Conservation (phyloP, 2,329 filamentous ascomycete species). For the Trichoderma lentiforme region DNA sequence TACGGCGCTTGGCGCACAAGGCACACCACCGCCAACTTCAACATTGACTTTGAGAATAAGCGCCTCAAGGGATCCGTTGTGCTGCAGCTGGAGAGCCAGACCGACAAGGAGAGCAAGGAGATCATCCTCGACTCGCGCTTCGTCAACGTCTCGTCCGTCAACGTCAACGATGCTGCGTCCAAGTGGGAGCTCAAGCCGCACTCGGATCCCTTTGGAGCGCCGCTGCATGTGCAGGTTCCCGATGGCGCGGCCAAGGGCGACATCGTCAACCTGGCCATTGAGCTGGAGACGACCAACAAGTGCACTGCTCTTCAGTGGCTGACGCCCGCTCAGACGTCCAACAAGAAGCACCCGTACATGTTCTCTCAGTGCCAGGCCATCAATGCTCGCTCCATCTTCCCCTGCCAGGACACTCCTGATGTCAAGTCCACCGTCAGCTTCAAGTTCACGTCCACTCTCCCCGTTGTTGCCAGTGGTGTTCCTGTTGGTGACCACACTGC, state of each 20-base stretch:
- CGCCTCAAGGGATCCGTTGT: constrained; percentile 72
- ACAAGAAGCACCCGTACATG: constrained; percentile 95
- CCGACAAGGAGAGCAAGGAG: constrained; percentile 67
- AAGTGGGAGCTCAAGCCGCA: constrained; percentile 69
- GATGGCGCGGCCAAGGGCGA: constrained; percentile 52
- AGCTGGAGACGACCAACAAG: constrained; percentile 75
- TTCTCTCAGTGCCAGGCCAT: constrained; percentile 98
- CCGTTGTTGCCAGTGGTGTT: constrained; percentile 89
- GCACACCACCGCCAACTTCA: constrained; percentile 78
- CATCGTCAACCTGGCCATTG: constrained; percentile 57
- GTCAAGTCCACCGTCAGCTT: constrained; percentile 95
- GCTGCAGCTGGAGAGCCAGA: constrained; percentile 73
- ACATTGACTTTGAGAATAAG: constrained; percentile 79
- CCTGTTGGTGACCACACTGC: constrained; percentile 46
- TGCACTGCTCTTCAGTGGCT: constrained; percentile 97
- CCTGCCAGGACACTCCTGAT: constrained; percentile 95
- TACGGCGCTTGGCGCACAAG: constrained; percentile 83
- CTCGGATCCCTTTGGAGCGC: constrained; percentile 70
- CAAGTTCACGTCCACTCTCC: constrained; percentile 78
- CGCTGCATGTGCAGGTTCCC: constrained; percentile 63
- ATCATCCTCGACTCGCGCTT: constrained; percentile 87
- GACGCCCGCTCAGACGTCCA: constrained; percentile 86
- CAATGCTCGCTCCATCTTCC: constrained; percentile 88
- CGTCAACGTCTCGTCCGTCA: constrained; percentile 69
- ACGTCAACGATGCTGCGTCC: constrained; percentile 59